These are phyloP conservation scores for Calcarisporium arbuscula DNA, from an alignment of 2,329 filamentous ascomycete species.

Conservation along the genomic window DNA sequence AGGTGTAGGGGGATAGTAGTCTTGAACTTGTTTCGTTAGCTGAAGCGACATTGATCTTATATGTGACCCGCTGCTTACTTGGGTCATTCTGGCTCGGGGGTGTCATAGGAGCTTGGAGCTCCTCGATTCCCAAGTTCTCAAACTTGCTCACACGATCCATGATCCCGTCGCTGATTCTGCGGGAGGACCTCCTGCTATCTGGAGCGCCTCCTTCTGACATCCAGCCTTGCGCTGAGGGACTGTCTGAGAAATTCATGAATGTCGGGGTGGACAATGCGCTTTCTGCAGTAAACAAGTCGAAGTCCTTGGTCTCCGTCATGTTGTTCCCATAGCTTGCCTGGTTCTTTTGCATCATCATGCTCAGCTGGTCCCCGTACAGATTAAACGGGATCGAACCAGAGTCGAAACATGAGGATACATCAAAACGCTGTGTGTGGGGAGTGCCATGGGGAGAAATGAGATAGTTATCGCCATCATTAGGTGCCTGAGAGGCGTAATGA, in stretches of 20 bases:
- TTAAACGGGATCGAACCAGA: slow-evolving; percentile 40
- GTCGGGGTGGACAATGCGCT: slow-evolving; percentile 42
- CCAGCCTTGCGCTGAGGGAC: slow-evolving; percentile 41
- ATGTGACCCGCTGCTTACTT: slow-evolving; percentile 43
- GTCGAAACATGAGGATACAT: slow-evolving; percentile 38
- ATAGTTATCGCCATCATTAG: slow-evolving; percentile 45
- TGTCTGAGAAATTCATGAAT: slow-evolving; percentile 45
- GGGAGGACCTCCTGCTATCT: slow-evolving; percentile 33
- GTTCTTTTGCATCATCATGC: slow-evolving; percentile 40
- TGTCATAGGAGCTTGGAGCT: slow-evolving; percentile 49
- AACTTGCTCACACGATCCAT: slow-evolving; percentile 55
- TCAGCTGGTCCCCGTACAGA: slow-evolving; percentile 36
- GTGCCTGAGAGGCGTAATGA: slow-evolving; percentile 22
- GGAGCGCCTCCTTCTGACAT: slow-evolving; percentile 42
- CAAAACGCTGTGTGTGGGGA: slow-evolving; percentile 48
- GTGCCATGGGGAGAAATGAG: slow-evolving; percentile 50
- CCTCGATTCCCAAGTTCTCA: slow-evolving; percentile 44
- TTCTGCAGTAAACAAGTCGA: slow-evolving; percentile 42
- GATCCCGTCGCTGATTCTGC: slow-evolving; percentile 54
- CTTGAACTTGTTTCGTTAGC: slow-evolving; percentile 33
- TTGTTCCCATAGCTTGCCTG: slow-evolving; percentile 35
- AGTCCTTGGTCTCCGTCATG: slow-evolving; percentile 38
- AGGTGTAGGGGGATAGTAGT: slow-evolving; percentile 61
- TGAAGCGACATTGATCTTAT: no score
- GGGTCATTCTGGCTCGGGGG: slow-evolving; percentile 54